These are phyloP conservation scores for Paraconiothyrium brasiliense DNA, from an alignment of 2,329 filamentous ascomycete genomes.

Conservation along the genomic window DNA sequence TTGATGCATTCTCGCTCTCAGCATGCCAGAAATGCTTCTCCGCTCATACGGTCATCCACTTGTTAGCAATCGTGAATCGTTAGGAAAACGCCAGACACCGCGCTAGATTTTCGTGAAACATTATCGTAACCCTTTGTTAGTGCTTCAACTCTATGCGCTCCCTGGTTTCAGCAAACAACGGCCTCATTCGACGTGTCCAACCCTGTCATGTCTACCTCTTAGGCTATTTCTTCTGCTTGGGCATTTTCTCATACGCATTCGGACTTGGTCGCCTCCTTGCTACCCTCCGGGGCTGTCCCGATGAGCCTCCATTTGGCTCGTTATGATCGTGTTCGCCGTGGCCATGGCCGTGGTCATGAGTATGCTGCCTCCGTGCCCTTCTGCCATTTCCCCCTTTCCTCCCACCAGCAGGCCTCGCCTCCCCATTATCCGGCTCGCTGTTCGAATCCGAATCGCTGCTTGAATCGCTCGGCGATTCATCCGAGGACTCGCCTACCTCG, in stretches of 20 bases:
- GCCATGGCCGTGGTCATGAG: slow-evolving; percentile 38
- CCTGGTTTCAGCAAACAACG: background rate
- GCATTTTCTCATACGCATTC: slow-evolving; percentile 84
- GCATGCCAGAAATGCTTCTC: background rate
- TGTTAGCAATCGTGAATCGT: slow-evolving; percentile 9
- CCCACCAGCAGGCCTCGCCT: slow-evolving; percentile 51
- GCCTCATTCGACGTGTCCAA: background rate
- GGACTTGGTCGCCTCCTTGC: slow-evolving; percentile 69
- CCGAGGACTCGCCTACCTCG: slow-evolving; percentile 74
- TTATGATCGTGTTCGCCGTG: slow-evolving; percentile 47
- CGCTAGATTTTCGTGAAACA: slow-evolving; percentile 15
- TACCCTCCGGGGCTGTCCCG: slow-evolving; percentile 50
- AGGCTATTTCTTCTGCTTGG: slow-evolving; percentile 56
- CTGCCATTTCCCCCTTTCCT: slow-evolving; percentile 30
- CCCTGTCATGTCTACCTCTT: background rate
- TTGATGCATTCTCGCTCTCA: background rate
- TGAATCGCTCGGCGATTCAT: slow-evolving; percentile 69
- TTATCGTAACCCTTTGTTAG: background rate
- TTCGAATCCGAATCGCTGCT: slow-evolving; percentile 61
- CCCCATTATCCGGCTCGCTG: slow-evolving; percentile 63
- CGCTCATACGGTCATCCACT: background rate
- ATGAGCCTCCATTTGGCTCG: slow-evolving; percentile 42
- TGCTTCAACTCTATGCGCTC: background rate
- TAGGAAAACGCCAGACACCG: slow-evolving; percentile 20
- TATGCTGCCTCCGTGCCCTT: slow-evolving; percentile 34